Conservation (phyloP, 176 grass and related monocot species). For the Ensete glaucum region DNA sequence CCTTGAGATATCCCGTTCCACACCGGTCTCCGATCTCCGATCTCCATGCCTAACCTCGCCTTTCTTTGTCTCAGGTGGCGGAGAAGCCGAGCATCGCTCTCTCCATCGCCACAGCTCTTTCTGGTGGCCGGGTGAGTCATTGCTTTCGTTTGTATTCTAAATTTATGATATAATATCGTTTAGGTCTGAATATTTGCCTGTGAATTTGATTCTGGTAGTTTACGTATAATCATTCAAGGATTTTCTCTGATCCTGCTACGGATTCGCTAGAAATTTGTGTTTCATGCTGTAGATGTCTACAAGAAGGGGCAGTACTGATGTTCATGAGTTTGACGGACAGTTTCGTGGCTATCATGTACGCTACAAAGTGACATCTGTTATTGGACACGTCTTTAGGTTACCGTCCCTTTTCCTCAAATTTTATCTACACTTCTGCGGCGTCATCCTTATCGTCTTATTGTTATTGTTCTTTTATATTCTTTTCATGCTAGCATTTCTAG, state of each 20-base stretch:
- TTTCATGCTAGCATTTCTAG: neutral
- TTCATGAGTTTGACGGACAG: constrained; percentile 82
- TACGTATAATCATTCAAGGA: no score
- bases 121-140: constrained; percentile 45
- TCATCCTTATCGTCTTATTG: neutral
- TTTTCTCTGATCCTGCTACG: neutral
- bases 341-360: constrained; percentile 47
- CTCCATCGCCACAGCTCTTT: constrained; percentile 72
- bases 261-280: neutral
- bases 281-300: constrained; percentile 49
- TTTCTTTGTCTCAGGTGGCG: constrained; percentile 50
- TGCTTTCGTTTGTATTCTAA: neutral
- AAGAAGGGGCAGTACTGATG: constrained; percentile 66
- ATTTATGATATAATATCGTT: neutral
- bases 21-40: neutral
- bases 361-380: constrained; percentile 89
- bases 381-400: constrained; percentile 88
- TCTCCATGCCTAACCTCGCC: neutral
- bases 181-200: no score
- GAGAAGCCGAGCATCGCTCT: constrained; percentile 96
- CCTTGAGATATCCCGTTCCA: neutral
- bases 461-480: neutral
- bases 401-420: constrained; percentile 1
- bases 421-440: neutral
- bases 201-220: no score